These are phyloP conservation scores for Podospora pseudoanserina DNA, from an alignment of 495 filamentous ascomycete species.

Conservation along the genomic window DNA sequence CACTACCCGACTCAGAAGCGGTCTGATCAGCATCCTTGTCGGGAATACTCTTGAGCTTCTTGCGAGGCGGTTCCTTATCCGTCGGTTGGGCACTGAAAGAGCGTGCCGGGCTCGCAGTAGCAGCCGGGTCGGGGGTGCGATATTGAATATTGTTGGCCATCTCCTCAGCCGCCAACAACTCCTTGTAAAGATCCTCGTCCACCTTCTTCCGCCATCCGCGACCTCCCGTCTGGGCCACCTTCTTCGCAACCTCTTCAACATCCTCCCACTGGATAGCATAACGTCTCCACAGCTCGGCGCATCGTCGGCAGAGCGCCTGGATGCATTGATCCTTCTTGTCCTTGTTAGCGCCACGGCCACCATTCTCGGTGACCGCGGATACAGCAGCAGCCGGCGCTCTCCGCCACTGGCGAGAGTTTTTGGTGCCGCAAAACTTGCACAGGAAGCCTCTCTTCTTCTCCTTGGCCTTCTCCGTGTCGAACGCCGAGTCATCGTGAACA, in stretches of 20 bases:
- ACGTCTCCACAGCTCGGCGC: conserved; percentile 86
- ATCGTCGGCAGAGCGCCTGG: conserved; percentile 82
- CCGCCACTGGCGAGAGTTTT: conserved; percentile 83
- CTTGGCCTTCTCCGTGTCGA: conserved; percentile 82
- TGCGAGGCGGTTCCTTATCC: conserved; percentile 46
- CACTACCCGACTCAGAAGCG: conserved; percentile 32
- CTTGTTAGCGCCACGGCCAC: conserved; percentile 55
- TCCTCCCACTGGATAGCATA: conserved; percentile 96
- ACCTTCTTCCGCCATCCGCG: conserved; percentile 82
- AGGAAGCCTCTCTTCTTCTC: conserved; percentile 77
- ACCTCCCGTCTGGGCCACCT: conserved; percentile 75
- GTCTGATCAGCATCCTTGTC: conserved; percentile 49
- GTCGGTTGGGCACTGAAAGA: conserved; percentile 18
- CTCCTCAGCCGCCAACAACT: conserved; percentile 56
- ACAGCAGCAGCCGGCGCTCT: conserved; percentile 79
- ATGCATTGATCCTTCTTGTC: conserved; percentile 76
- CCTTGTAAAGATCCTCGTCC: conserved; percentile 86
- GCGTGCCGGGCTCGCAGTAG: conserved; percentile 42
- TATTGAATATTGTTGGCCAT: conserved; percentile 44
- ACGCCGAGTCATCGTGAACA: conserved; percentile 92
- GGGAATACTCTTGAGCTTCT: conserved; percentile 51
- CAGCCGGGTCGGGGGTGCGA: conserved; percentile 39
- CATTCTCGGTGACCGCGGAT: conserved; percentile 64
- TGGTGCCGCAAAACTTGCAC: conserved; percentile 89
- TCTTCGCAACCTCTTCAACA: conserved; percentile 88